Evolutionary conservation across 2,329 filamentous ascomycete genomes (phyloP).

Genomic region (Graphilbum sp.): DNA sequence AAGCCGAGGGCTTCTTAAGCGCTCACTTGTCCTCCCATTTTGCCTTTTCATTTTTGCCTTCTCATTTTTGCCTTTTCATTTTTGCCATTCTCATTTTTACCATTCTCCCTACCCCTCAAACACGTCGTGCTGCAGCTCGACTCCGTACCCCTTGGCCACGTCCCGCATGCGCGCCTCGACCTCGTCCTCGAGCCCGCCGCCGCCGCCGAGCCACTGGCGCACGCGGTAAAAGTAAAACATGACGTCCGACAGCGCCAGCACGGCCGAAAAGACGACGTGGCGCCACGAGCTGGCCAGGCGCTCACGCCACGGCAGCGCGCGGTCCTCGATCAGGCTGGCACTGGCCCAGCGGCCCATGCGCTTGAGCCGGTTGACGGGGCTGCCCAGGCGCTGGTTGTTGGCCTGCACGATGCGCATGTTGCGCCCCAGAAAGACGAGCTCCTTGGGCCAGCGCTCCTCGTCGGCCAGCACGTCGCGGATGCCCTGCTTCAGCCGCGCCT

Average conservation of each 20-base stretch:
- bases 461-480: slow-evolving; percentile 57
- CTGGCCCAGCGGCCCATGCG: slow-evolving; percentile 87
- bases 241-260: slow-evolving; percentile 61
- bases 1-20: no score
- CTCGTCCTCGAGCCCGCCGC: slow-evolving; percentile 85
- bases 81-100: no score
- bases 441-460: slow-evolving; percentile 76
- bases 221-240: slow-evolving; percentile 71
- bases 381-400: slow-evolving; percentile 82
- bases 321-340: slow-evolving; percentile 62
- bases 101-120: slow-evolving; percentile 63
- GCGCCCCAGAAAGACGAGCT: slow-evolving; percentile 80
- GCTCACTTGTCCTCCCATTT: no score
- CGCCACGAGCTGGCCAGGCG: slow-evolving; percentile 53
- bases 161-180: slow-evolving; percentile 75
- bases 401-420: slow-evolving; percentile 88
- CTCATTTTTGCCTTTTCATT: no score
- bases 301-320: slow-evolving; percentile 43
- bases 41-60: no score
- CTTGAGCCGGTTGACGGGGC: slow-evolving; percentile 82
- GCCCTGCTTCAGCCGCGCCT: slow-evolving; percentile 60
- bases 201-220: slow-evolving; percentile 58
- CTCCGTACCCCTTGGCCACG: slow-evolving; percentile 80
- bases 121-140: slow-evolving; percentile 75
- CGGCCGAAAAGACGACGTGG: slow-evolving; percentile 67